A percentile compares a stretch with the other conserved stretches of the same genome.
phyloP scores from a whole-genome alignment of 805 yeast species.

The baker's yeast (Saccharomyces cerevisiae) region DNA sequence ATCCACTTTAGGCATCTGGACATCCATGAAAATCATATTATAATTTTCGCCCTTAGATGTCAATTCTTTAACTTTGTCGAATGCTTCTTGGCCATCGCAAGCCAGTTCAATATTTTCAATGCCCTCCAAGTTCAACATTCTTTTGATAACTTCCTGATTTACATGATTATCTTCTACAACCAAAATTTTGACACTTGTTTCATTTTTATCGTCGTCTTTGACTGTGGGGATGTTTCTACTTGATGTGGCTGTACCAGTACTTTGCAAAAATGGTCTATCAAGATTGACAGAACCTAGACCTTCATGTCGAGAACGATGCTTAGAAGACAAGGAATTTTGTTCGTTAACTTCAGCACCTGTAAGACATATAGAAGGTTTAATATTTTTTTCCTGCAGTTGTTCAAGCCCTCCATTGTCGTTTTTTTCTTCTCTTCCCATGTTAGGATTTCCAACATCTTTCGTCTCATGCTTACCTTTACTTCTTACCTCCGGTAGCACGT shows the following conservation, averaged over 20 bases:
- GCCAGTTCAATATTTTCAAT: conserved; percentile 65
- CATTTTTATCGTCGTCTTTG: background rate
- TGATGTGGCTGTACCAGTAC: conserved; percentile 36
- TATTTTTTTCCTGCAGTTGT: background rate
- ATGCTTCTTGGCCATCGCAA: conserved; percentile 85
- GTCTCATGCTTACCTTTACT: conserved; percentile 1
- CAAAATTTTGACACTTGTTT: conserved; percentile 38
- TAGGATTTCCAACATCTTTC: conserved; percentile 1
- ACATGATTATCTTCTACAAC: conserved; percentile 94
- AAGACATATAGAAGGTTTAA: background rate
- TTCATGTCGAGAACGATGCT: background rate
- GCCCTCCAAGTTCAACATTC: conserved; percentile 86
- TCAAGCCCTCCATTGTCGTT: background rate
- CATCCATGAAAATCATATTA: conserved; percentile 89
- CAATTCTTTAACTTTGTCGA: conserved; percentile 51
- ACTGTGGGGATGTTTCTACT: conserved; percentile 13
- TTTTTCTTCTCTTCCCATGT: conserved; percentile 2
- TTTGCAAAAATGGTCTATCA: conserved; percentile 30
- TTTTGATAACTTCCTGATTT: conserved; percentile 84
- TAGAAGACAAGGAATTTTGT: background rate
- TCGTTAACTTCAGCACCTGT: background rate
- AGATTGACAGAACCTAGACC: conserved; percentile 14
- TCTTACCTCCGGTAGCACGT: background rate
- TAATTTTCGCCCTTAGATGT: conserved; percentile 36
- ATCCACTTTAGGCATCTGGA: conserved; percentile 92